phyloP scores from a whole-genome alignment of 2,329 filamentous ascomycete genomes.

The Cladorrhinum sp. region DNA sequence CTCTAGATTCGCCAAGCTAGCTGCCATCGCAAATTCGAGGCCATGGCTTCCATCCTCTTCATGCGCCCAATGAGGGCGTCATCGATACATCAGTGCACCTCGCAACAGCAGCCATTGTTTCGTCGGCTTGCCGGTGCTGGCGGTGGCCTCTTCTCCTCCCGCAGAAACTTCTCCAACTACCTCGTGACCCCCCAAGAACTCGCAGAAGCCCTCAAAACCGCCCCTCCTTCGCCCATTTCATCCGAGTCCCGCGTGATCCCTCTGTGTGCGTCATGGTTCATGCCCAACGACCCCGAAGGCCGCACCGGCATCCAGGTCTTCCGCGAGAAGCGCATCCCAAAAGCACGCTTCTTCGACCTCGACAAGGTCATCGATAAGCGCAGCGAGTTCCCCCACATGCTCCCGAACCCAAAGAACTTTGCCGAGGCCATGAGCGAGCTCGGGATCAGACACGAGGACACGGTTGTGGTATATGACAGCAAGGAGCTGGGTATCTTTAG shows the following conservation, averaged over 20 bases:
- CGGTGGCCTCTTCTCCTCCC: slow-evolving; percentile 27
- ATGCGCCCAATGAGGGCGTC: slow-evolving; percentile 41
- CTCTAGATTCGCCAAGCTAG: neutral
- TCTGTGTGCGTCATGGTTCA: slow-evolving; percentile 91
- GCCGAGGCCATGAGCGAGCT: slow-evolving; percentile 84
- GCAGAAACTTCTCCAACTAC: slow-evolving; percentile 70
- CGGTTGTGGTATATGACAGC: slow-evolving; percentile 89
- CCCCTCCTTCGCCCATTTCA: slow-evolving; percentile 74
- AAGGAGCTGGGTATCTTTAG: slow-evolving; percentile 92
- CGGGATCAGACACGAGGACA: slow-evolving; percentile 83
- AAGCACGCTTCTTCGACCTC: slow-evolving; percentile 92
- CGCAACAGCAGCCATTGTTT: slow-evolving; percentile 25
- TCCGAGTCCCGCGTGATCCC: slow-evolving; percentile 81
- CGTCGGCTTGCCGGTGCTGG: slow-evolving; percentile 26
- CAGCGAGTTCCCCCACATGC: slow-evolving; percentile 94
- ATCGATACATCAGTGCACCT: slow-evolving; percentile 38
- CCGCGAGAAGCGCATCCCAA: slow-evolving; percentile 77
- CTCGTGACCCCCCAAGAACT: slow-evolving; percentile 84
- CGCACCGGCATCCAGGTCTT: slow-evolving; percentile 80
- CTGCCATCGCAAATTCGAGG: slow-evolving; percentile 9
- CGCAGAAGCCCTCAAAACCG: slow-evolving; percentile 75
- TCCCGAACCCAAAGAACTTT: slow-evolving; percentile 77
- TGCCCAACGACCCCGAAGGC: slow-evolving; percentile 74
- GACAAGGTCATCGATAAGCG: slow-evolving; percentile 85
- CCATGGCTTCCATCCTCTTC: slow-evolving; percentile 44